These are phyloP conservation scores for Umbilicus rupestris DNA, from an alignment of 164 flowering plant genomes.

Conservation along the genomic window DNA sequence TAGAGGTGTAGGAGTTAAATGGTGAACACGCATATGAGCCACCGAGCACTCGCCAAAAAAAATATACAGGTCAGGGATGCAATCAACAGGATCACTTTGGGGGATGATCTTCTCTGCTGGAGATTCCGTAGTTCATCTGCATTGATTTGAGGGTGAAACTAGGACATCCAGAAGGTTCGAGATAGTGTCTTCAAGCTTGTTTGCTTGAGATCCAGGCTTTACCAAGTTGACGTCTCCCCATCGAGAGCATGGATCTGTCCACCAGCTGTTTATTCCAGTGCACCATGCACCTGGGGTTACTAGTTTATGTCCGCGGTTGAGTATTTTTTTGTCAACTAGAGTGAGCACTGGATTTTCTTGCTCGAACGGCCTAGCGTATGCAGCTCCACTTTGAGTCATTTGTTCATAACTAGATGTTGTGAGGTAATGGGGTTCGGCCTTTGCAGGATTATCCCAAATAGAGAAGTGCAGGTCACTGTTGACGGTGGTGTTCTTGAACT, in stretches of 20 bases:
- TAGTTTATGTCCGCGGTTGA: constrained; percentile 37
- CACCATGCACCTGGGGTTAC: constrained; percentile 85
- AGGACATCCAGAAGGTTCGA: constrained; percentile 26
- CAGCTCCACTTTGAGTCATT: constrained; percentile 76
- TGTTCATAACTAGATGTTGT: constrained; percentile 41
- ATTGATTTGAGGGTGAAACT: constrained; percentile 31
- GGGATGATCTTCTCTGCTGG: constrained; percentile 21
- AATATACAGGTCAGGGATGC: no score
- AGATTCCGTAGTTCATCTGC: no score
- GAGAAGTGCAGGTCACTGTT: constrained; percentile 71
- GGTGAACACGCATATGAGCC: no score
- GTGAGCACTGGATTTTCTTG: constrained; percentile 58
- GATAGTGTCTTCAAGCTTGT: constrained; percentile 37
- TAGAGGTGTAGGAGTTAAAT: no score
- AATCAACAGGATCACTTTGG: no score
- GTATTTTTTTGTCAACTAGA: constrained; percentile 58
- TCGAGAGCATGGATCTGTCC: constrained; percentile 66
- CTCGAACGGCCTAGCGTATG: constrained; percentile 72
- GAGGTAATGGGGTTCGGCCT: constrained; percentile 72
- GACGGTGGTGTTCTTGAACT: constrained; percentile 65
- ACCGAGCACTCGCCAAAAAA: no score
- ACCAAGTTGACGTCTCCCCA: constrained; percentile 73
- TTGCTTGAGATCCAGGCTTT: constrained; percentile 60
- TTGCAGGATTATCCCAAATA: constrained; percentile 94
- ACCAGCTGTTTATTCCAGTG: constrained; percentile 56